phyloP scores from a whole-genome alignment of 306 rosid genomes.

The Trifolium repens region DNA sequence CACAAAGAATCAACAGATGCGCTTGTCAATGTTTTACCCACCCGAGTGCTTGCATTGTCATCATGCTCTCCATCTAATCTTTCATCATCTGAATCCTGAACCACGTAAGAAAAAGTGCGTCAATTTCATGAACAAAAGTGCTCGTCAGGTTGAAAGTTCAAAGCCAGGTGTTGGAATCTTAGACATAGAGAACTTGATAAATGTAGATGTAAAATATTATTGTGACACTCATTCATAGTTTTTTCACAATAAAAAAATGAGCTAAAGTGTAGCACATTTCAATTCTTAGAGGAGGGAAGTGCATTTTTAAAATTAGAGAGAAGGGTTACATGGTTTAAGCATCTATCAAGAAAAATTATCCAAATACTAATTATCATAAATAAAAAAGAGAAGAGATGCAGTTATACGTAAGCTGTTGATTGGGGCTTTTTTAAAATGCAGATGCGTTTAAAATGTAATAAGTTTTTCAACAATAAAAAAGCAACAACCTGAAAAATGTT shows the following conservation, averaged over 20 bases:
- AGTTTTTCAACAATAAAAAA: neutral
- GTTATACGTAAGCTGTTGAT: neutral
- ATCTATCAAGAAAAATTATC: neutral
- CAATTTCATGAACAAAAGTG: slow-evolving; percentile 21
- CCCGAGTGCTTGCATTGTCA: slow-evolving; percentile 29
- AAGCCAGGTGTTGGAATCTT: neutral
- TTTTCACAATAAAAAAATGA: neutral
- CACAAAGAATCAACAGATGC: slow-evolving; percentile 61
- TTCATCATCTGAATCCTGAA: slow-evolving; percentile 71
- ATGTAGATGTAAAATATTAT: neutral
- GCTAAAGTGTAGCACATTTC: neutral
- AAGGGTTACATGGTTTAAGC: neutral
- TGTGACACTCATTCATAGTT: neutral
- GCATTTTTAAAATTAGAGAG: neutral
- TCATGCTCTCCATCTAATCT: slow-evolving; percentile 43
- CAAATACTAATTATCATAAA: neutral
- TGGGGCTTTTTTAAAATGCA: neutral
- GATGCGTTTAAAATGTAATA: no score
- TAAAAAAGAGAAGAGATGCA: neutral
- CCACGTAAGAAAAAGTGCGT: slow-evolving; percentile 16
- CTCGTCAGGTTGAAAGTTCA: slow-evolving; percentile 25
- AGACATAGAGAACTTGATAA: neutral
- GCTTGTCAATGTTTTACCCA: slow-evolving; percentile 53
- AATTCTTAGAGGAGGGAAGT: neutral
- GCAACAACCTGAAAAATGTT: neutral